Percentiles rank a stretch among this genome's conserved stretches.
phyloP scores from a whole-genome alignment of 306 rosid genomes.

The Trifolium repens region DNA sequence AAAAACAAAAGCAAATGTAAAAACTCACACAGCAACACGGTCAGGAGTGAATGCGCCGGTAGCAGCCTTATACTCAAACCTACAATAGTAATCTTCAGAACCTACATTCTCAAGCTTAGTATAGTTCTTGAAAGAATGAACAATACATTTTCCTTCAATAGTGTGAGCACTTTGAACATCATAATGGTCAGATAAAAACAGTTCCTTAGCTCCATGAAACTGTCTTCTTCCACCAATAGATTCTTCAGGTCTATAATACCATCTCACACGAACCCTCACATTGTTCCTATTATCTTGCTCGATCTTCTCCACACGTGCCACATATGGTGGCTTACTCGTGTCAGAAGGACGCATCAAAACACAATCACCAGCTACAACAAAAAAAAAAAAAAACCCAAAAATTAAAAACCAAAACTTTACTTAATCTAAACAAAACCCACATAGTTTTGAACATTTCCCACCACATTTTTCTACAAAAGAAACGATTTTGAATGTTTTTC shows the following conservation, averaged over 20 bases:
- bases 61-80: conserved; percentile 93
- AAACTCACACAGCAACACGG: conserved; percentile 91
- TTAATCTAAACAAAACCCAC: conserved; percentile 27
- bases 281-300: conserved; percentile 66
- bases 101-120: conserved; percentile 90
- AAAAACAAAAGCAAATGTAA: conserved; percentile 8
- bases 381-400: neutral
- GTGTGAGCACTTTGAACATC: conserved; percentile 88
- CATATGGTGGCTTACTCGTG: conserved; percentile 75
- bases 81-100: conserved; percentile 80
- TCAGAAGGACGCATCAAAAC: conserved; percentile 89
- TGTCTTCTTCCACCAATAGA: conserved; percentile 88
- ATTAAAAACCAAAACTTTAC: conserved; percentile 30
- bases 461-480: neutral
- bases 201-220: conserved; percentile 85
- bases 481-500: conserved; percentile 35
- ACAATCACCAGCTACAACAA: conserved; percentile 71
- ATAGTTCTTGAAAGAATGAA: conserved; percentile 81
- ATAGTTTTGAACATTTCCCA: neutral
- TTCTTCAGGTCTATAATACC: conserved; percentile 92
- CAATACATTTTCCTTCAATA: conserved; percentile 80
- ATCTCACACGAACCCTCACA: conserved; percentile 73
- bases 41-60: conserved; percentile 86
- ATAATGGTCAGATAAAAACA: conserved; percentile 81
- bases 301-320: conserved; percentile 82